Evolutionary conservation across 495 filamentous ascomycete species (phyloP), one percentile per base, ranked within the genome.

Genomic region (Penicillium flavigenum): DNA sequence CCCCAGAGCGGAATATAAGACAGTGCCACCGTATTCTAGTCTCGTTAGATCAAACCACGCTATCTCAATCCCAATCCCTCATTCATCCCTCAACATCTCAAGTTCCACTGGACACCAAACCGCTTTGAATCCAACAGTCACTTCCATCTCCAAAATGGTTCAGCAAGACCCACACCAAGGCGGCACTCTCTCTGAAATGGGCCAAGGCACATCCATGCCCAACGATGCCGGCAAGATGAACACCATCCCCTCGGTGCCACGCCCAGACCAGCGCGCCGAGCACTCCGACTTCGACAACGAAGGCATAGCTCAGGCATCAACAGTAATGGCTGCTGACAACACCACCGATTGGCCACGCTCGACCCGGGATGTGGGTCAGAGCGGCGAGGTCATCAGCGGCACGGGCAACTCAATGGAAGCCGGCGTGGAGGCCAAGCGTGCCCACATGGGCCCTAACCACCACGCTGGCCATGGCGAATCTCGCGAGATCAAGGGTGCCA

Each of bases 221-320:
- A 76, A 78, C 49, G 80, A 83, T 60, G 81, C 82, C 19, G 80
- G 78, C 57, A 70, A 72, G 14, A 74, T 76, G 63, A 73, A 74
- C 65, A 78, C 66, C 19, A 81, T 85, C 56, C 79, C 82, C 24
- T 85, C 83, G 12, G 78, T 81, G 12, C 78, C 83, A 19, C 80
- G 79, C 14, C 82, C 79, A 0, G 75, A 81, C 59, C 81, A 86
- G 53, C 63, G 62, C 44, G 44, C 67, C 55, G 67, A 74, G 22
- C 58, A 76, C 55, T 43, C 34, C 31, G 45, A 47, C 34, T 75
- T 63, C 53, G 61, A 67, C 57, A 69, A 73, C 57, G 52, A 63
- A 4, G 73, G 72, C 27, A 32, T 72, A 31, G 70, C 61, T 0
- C 44, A 67, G 48, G 67, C 77, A 0, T 67, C 70, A 19, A 57